Percentiles rank a stretch among this genome's conserved stretches.
Evolutionary conservation across 768 basidiomycete genomes (phyloP).

Genomic region (Mycena epipterygia): DNA sequence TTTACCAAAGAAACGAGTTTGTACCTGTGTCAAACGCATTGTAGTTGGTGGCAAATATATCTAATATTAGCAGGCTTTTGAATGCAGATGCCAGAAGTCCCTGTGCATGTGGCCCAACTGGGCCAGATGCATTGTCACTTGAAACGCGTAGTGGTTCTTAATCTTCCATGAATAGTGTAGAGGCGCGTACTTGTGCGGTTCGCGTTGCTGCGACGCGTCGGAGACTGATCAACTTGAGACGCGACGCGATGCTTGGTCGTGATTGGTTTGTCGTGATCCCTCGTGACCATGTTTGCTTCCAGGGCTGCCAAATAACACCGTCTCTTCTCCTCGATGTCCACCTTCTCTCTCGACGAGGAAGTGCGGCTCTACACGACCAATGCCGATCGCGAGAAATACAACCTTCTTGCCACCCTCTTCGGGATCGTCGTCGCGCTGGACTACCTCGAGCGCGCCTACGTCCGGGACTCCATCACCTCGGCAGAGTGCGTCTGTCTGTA

Average conservation of each 20-base stretch:
- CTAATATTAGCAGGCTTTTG: too few relatives aligned
- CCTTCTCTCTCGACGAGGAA: slow-evolving; percentile 88
- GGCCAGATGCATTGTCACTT: too few relatives aligned
- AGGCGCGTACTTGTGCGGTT: too few relatives aligned
- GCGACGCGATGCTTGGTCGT: slow-evolving; percentile 17
- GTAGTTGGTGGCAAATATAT: neutral
- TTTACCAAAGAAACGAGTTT: neutral
- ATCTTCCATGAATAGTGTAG: too few relatives aligned
- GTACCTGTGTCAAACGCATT: neutral
- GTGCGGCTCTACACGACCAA: slow-evolving; percentile 90
- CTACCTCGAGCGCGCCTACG: slow-evolving; percentile 95
- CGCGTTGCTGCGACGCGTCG: too few relatives aligned
- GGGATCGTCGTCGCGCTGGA: slow-evolving; percentile 93
- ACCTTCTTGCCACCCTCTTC: slow-evolving; percentile 90
- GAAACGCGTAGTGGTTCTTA: too few relatives aligned
- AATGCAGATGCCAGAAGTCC: too few relatives aligned
- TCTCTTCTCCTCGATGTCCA: slow-evolving; percentile 46
- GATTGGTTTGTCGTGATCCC: slow-evolving; percentile 18
- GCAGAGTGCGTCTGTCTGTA: slow-evolving; percentile 77
- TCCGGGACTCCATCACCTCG: slow-evolving; percentile 91
- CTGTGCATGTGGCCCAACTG: too few relatives aligned
- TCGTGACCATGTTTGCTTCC: neutral
- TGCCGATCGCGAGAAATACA: slow-evolving; percentile 90
- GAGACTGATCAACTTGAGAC: neutral
- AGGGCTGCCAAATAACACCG: neutral